A percentile compares a stretch with the other conserved stretches of the same genome.
Evolutionary conservation across 192 early-diverging fungal species (phyloP).

Genomic region (Allomyces macrogynus): DNA sequence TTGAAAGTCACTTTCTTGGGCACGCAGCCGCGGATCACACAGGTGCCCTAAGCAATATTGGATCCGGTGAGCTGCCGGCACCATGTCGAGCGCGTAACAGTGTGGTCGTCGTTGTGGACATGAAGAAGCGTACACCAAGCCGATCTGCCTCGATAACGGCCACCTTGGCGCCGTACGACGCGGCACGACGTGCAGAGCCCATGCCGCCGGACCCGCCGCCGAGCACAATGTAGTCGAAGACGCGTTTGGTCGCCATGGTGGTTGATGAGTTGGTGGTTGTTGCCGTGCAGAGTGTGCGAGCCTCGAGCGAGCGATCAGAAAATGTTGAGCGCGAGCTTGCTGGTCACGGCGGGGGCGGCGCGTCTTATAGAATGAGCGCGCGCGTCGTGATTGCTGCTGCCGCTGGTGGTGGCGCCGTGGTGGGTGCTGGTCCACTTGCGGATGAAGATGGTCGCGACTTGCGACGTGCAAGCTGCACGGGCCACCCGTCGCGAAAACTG

Average conservation of each 20-base stretch:
- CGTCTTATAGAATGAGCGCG: too few species aligned
- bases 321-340: too few species aligned
- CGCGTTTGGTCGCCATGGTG: conserved; percentile 3
- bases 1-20: conserved; percentile 94
- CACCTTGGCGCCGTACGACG: conserved; percentile 74
- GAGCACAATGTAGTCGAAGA: conserved; percentile 86
- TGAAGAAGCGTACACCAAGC: conserved; percentile 33
- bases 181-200: conserved; percentile 81
- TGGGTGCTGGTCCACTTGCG: too few species aligned
- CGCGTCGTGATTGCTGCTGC: too few species aligned
- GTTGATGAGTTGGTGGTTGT: background rate
- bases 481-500: too few species aligned
- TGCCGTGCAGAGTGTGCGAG: background rate
- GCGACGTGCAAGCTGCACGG: too few species aligned
- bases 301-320: background rate
- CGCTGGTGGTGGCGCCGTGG: too few species aligned
- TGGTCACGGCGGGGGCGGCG: too few species aligned
- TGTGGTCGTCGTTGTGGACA: too few species aligned
- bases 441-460: too few species aligned
- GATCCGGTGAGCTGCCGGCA: background rate
- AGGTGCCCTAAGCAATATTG: conserved; percentile 25
- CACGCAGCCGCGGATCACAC: conserved; percentile 88
- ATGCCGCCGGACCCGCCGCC: conserved; percentile 55
- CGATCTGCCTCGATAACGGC: conserved; percentile 68
- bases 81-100: background rate